Base-by-base conservation (phyloP, 2,329 filamentous ascomycete species). In the Hypoxylon sp. region DNA sequence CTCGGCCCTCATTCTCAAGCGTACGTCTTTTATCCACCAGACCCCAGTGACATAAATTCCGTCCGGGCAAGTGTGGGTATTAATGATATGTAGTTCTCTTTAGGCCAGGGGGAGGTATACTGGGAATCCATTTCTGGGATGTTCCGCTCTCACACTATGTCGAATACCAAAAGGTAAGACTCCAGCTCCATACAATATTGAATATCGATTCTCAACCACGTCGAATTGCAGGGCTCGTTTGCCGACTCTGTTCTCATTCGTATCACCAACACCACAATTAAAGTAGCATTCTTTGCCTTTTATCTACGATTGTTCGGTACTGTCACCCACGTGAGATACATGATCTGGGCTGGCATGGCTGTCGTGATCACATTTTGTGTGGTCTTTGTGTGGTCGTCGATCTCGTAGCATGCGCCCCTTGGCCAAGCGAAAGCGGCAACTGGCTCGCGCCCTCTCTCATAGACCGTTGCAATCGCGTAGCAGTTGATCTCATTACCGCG, bases 61-160 rank as follows among this genome's bases (percentile, higher is more conserved):
- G 5, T 29, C n/a, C 2, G 17, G 10, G 46, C n/a, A 14, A 55
- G 24, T 37, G n/a, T n/a, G n/a, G 56, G 26, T 61, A n/a, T 3
- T 14, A 29, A 53, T 50, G 26, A 46, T 50, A 19, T 44, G 29
- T 26, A 73, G 71, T 71, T 33, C 67, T 66, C 42, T 64, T 50
- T 19, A 67, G 8, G 11, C 67, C 71, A 14, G 71, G 71, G 5
- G 68, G 66, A 29, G 71, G 71, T 1, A 68, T 73, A 47, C 35
- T 73, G 8, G 69, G 71, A 1, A 67, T 73, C 31, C 68, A 71
- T 59, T n/a, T 70, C 14, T 73, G 71, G 71, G 71, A 71, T 58
- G 71, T 66, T 13, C 57, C 68, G 3, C 39, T 73, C 17, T 68
- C 64, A 11, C 65, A 68, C 33, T 70, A 60, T 42, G 24, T 70